Evolutionary conservation across 208 protist genomes (phyloP), one percentile per base, ranked within the genome.

Genomic region (Leishmania braziliensis): DNA sequence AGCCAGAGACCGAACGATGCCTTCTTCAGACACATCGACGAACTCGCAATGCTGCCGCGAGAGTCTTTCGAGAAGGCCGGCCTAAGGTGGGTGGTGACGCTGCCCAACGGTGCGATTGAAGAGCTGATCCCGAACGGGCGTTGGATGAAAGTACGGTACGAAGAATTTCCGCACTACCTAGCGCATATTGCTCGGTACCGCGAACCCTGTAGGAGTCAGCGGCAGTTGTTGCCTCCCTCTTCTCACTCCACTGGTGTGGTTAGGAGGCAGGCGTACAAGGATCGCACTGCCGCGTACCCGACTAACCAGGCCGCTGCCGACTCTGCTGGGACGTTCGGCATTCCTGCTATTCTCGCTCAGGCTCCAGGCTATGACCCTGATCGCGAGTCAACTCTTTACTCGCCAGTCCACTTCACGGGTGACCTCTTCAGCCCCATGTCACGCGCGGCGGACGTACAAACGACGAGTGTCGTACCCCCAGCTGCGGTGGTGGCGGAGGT

Each of bases 121-220:
- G 93, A 96, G 48, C 81, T 96, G 26, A 84, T 96, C 77, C 88
- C 92, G 3, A 89, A 91, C 65, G 93, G 93, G 54, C 79, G 86
- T 33, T 48, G 39, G 18, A 85, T 84, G 29, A 85, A 77, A 9
- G 91, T 96, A 18, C 51, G 75, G 5, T 91, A 89, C 82, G 86
- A 93, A 12, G 85, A 93, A 60, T 86, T 92, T 18, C 87, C 91
- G 2, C 84, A 84, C 60, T 96, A 94, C 77, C 73, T 91, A 26
- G 80, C 84, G 5, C 73, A 78, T 5, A 70, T 93, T 8, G 75
- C 87, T 77, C 91, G 74, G 36, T 87, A 91, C 75, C 86, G 90
- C n/a, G 85, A 88, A 60, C 78, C 79, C 43, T 80, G 84, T 29
- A 26, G 60, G 26, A 46, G 83, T 72, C 72, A 76, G 70, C 65